Conservation (phyloP, 768 basidiomycete species). For the Tricholoma hemisulphureum region DNA sequence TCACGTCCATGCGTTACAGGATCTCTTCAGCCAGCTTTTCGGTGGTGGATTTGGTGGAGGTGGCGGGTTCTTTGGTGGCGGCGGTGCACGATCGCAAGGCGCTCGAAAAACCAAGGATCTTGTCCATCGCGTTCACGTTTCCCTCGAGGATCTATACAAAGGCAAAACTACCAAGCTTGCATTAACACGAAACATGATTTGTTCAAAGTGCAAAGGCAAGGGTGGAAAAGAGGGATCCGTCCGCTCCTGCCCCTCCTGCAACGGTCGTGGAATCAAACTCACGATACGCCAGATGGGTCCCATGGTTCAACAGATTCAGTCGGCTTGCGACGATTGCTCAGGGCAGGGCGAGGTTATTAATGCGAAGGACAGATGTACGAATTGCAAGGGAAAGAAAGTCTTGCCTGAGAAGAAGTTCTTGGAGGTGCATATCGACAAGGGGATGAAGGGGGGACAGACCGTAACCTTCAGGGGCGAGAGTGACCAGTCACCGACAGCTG, state of each 20-base stretch:
- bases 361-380: constrained; percentile 84
- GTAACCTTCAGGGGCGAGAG: constrained; percentile 88
- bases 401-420: constrained; percentile 92
- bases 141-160: constrained; percentile 98
- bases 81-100: constrained; percentile 57
- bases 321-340: constrained; percentile 88
- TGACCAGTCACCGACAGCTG: constrained; percentile 84
- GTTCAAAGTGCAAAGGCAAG: constrained; percentile 90
- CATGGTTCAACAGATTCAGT: constrained; percentile 99
- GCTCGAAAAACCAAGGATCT: constrained; percentile 97
- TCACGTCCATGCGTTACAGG: constrained; percentile 40
- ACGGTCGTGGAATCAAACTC: constrained; percentile 87
- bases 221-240: constrained; percentile 98
- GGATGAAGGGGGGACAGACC: constrained; percentile 93
- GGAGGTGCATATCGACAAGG: constrained; percentile 98
- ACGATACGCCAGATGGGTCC: constrained; percentile 97
- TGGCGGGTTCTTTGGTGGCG: constrained; percentile 72
- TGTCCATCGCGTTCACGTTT: constrained; percentile 92
- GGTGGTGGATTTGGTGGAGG: constrained; percentile 74
- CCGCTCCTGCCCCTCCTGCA: constrained; percentile 70
- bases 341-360: constrained; percentile 97
- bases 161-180: constrained; percentile 99
- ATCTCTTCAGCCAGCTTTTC: constrained; percentile 96
- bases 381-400: constrained; percentile 95
- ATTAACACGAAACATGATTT: constrained; percentile 92